These are phyloP conservation scores for Starmerella apis DNA, from an alignment of 805 yeast genomes.

Conservation along the genomic window DNA sequence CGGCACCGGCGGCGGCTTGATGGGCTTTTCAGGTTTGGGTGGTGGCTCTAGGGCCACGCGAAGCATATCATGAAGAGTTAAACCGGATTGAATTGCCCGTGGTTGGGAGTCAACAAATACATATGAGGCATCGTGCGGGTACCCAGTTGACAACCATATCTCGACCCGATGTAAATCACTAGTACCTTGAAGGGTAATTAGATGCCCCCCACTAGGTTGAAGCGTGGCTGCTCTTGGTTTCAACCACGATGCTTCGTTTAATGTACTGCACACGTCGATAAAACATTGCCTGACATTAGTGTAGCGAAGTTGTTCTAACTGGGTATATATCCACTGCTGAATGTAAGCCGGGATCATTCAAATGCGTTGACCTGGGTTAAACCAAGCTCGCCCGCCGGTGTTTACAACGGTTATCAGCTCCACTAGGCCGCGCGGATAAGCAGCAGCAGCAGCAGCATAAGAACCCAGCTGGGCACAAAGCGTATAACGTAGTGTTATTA, in stretches of 20 bases:
- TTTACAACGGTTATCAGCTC: too few species aligned
- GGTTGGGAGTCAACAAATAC: not conserved
- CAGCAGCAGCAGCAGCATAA: not conserved
- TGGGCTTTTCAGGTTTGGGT: not conserved
- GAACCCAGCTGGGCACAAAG: not conserved
- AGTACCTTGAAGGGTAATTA: not conserved
- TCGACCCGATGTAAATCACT: not conserved
- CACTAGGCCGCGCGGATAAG: not conserved
- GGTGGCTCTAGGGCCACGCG: not conserved
- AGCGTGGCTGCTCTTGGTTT: conserved; percentile 60
- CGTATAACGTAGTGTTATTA: not conserved
- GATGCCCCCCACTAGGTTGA: conserved; percentile 36
- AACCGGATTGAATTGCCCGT: not conserved
- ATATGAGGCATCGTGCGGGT: not conserved
- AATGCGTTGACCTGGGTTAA: too few species aligned
- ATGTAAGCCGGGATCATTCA: conserved; percentile 17
- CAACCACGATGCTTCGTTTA: conserved; percentile 44
- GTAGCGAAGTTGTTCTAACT: conserved; percentile 48
- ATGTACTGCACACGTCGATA: conserved; percentile 48
- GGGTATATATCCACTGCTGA: conserved; percentile 45
- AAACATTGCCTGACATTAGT: conserved; percentile 47
- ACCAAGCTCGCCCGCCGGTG: too few species aligned
- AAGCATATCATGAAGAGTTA: not conserved
- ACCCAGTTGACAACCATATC: not conserved
- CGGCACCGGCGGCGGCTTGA: conserved; percentile 1